Evolutionary conservation across 2,329 filamentous ascomycete species (phyloP).

Genomic region (Acarospora socialis): DNA sequence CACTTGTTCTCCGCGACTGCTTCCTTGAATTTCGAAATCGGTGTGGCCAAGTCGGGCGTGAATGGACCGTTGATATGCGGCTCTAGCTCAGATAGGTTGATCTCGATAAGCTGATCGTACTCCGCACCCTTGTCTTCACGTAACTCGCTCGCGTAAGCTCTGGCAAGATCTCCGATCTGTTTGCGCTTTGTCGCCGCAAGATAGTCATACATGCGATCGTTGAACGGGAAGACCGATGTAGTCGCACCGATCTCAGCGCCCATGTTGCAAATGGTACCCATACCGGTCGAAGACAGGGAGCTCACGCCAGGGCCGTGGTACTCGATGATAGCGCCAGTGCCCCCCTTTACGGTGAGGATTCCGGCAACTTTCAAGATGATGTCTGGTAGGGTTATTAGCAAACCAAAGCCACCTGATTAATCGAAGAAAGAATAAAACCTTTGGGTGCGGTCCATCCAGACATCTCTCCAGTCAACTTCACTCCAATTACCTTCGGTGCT

Average conservation of each 20-base stretch:
- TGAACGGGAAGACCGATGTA: constrained; percentile 93
- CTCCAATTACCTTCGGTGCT: constrained; percentile 92
- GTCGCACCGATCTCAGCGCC: constrained; percentile 56
- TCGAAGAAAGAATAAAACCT: constrained; percentile 39
- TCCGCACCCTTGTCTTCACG: constrained; percentile 77
- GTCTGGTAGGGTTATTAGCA: constrained; percentile 37
- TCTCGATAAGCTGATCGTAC: constrained; percentile 92
- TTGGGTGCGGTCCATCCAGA: constrained; percentile 89
- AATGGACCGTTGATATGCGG: constrained; percentile 98
- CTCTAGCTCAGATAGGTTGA: constrained; percentile 89
- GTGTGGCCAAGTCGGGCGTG: constrained; percentile 93
- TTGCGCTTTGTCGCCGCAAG: constrained; percentile 78
- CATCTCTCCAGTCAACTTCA: constrained; percentile 80
- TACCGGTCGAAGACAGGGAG: constrained; percentile 65
- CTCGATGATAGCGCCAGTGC: constrained; percentile 76
- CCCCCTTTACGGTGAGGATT: constrained; percentile 94
- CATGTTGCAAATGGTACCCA: constrained; percentile 69
- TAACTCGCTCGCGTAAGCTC: constrained; percentile 71
- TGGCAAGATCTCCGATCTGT: constrained; percentile 80
- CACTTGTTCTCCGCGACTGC: constrained; percentile 89
- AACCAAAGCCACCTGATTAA: constrained; percentile 1
- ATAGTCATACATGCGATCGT: constrained; percentile 96
- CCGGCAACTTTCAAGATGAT: constrained; percentile 96
- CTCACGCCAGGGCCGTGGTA: constrained; percentile 63
- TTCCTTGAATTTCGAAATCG: constrained; percentile 93